Conservation (phyloP, 805 yeast species). For the Kuraishia ogatae region DNA sequence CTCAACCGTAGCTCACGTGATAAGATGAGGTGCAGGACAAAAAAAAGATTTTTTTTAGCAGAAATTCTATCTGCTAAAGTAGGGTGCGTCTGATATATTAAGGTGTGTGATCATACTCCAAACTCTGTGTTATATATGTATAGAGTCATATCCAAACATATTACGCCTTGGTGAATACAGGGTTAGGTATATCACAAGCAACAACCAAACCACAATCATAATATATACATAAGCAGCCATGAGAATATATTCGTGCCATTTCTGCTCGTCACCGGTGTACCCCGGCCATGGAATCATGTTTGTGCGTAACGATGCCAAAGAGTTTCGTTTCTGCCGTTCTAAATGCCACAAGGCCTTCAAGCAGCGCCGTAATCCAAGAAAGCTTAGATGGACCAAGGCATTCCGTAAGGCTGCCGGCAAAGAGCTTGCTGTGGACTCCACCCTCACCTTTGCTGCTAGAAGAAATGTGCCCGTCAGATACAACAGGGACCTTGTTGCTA, state of each 20-base stretch:
- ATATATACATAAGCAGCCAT: constrained; percentile 23
- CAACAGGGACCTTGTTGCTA: constrained; percentile 91
- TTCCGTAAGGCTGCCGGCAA: constrained; percentile 99
- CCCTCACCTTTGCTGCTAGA: constrained; percentile 93
- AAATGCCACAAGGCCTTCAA: constrained; percentile 97
- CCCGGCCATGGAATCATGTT: constrained; percentile 95
- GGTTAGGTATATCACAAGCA: not conserved
- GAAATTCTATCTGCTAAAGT: not conserved
- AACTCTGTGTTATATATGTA: not conserved
- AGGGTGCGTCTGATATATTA: not conserved
- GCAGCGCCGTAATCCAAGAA: constrained; percentile 97
- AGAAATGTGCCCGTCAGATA: constrained; percentile 97
- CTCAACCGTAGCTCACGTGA: not conserved
- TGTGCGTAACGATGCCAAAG: constrained; percentile 97
- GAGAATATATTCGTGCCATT: constrained; percentile 91
- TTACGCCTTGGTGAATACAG: not conserved
- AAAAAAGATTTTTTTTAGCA: not conserved
- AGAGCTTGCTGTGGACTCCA: constrained; percentile 95
- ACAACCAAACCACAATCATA: not conserved
- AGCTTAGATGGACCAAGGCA: constrained; percentile 97
- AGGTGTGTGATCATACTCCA: not conserved
- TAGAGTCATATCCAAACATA: not conserved
- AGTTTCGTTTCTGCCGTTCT: constrained; percentile 94
- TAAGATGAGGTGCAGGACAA: not conserved
- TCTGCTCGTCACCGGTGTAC: constrained; percentile 95